Percentiles rank a stretch among this genome's conserved stretches.
Evolutionary conservation across 306 rosid species (phyloP).

Genomic region (Arachis stenosperma): DNA sequence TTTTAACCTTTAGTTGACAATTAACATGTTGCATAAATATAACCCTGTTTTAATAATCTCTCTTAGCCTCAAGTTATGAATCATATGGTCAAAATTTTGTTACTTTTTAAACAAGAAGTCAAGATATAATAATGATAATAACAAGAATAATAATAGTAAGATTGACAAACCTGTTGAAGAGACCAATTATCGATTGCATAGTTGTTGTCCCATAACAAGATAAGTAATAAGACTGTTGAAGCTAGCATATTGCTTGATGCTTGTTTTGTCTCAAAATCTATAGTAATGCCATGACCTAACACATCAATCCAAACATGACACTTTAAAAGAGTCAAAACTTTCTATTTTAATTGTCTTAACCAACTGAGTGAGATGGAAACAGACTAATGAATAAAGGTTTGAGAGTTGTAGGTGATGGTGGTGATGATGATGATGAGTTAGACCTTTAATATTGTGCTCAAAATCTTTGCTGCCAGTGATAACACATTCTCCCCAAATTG

Average conservation of each 20-base stretch:
- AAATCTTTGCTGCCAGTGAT: conserved; percentile 27
- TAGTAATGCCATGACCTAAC: conserved; percentile 50
- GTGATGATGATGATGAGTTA: neutral
- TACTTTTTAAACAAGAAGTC: too few relatives aligned
- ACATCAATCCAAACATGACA: conserved; percentile 3
- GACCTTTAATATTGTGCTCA: neutral
- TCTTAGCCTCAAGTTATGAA: too few relatives aligned
- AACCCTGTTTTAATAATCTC: too few relatives aligned
- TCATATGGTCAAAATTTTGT: too few relatives aligned
- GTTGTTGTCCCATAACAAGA: conserved; percentile 27
- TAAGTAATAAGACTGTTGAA: conserved; percentile 40
- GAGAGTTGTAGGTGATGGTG: neutral
- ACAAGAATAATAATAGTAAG: neutral
- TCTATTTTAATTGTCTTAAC: too few relatives aligned
- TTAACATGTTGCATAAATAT: too few relatives aligned
- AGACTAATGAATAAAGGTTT: conserved; percentile 32
- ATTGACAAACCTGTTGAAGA: conserved; percentile 50
- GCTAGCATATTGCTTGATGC: conserved; percentile 50
- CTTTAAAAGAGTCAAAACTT: neutral
- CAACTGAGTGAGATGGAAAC: neutral
- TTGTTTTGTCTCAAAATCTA: conserved; percentile 50
- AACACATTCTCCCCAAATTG: conserved; percentile 44
- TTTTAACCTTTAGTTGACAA: too few relatives aligned
- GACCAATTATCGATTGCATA: conserved; percentile 44
- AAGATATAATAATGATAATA: too few relatives aligned